Conservation (phyloP, 805 yeast species). For the Cyberlindnera maclurae region DNA sequence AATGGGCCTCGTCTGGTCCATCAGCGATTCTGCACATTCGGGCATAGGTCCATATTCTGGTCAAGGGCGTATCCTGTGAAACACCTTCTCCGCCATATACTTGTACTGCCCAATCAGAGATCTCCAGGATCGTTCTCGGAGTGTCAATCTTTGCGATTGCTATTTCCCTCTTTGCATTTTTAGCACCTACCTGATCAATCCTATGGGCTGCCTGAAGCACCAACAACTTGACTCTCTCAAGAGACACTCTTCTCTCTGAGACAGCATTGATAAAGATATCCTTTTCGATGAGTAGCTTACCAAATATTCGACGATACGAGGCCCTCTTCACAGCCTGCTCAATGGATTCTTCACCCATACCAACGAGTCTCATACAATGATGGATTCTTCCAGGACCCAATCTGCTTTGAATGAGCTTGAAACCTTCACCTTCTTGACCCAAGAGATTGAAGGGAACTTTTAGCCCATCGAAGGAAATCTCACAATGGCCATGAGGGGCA, state of each 20-base stretch:
- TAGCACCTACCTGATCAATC: slow-evolving; percentile 46
- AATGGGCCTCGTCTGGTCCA: slow-evolving; percentile 65
- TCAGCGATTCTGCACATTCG: slow-evolving; percentile 59
- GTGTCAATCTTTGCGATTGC: slow-evolving; percentile 59
- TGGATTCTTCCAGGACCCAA: slow-evolving; percentile 67
- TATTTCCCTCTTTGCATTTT: slow-evolving; percentile 48
- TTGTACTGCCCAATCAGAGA: slow-evolving; percentile 58
- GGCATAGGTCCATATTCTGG: slow-evolving; percentile 42
- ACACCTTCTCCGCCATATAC: slow-evolving; percentile 62
- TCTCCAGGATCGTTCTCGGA: slow-evolving; percentile 44
- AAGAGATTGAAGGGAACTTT: slow-evolving; percentile 37
- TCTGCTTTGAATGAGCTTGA: slow-evolving; percentile 55
- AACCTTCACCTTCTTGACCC: slow-evolving; percentile 51
- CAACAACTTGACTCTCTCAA: slow-evolving; percentile 45
- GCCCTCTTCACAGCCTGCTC: slow-evolving; percentile 43
- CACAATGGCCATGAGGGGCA: slow-evolving; percentile 70
- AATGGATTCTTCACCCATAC: slow-evolving; percentile 53
- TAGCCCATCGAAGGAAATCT: slow-evolving; percentile 42
- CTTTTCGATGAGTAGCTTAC: slow-evolving; percentile 40
- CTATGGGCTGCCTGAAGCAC: slow-evolving; percentile 56
- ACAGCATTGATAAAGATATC: slow-evolving; percentile 42
- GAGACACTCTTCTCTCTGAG: slow-evolving; percentile 47
- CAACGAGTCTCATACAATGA: slow-evolving; percentile 61
- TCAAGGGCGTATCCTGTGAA: slow-evolving; percentile 52
- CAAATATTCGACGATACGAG: slow-evolving; percentile 44